phyloP scores from a whole-genome alignment of 192 early-diverging fungal species.

The Linderina pennispora region DNA sequence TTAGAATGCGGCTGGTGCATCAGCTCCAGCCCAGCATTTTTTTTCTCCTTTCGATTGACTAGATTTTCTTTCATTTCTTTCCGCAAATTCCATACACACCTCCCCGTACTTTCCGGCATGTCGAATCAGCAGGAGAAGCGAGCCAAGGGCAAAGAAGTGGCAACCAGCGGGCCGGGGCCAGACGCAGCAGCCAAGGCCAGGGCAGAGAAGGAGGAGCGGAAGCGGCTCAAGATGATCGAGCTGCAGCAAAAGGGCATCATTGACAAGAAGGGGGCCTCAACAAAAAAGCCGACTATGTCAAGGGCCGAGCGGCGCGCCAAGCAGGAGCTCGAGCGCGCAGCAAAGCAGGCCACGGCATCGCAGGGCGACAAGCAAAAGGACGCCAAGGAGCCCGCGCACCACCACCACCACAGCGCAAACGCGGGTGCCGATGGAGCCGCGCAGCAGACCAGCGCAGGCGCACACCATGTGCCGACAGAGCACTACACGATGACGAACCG shows the following conservation, averaged over 20 bases:
- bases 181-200: constrained; percentile 5
- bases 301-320: constrained; percentile 84
- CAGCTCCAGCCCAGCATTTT: too few species aligned
- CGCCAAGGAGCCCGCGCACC: constrained; percentile 32
- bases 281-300: constrained; percentile 68
- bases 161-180: too few species aligned
- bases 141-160: too few species aligned
- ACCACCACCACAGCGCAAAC: constrained; percentile 1
- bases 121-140: too few species aligned
- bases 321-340: constrained; percentile 80
- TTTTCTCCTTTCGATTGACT: too few species aligned
- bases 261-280: constrained; percentile 3
- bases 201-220: constrained; percentile 34
- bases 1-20: too few species aligned
- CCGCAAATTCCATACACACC: too few species aligned
- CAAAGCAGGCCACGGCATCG: constrained; percentile 49
- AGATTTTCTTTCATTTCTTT: too few species aligned
- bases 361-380: constrained; percentile 1
- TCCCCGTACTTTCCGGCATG: too few species aligned
- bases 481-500: constrained; percentile 22
- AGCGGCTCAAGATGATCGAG: constrained; percentile 24
- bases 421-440: constrained; percentile 16
- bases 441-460: constrained; percentile 12
- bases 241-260: constrained; percentile 24
- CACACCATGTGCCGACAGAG: background rate